These are phyloP conservation scores for Xylariomycetidae sp. DNA, from an alignment of 2,329 filamentous ascomycete species.

Conservation along the genomic window DNA sequence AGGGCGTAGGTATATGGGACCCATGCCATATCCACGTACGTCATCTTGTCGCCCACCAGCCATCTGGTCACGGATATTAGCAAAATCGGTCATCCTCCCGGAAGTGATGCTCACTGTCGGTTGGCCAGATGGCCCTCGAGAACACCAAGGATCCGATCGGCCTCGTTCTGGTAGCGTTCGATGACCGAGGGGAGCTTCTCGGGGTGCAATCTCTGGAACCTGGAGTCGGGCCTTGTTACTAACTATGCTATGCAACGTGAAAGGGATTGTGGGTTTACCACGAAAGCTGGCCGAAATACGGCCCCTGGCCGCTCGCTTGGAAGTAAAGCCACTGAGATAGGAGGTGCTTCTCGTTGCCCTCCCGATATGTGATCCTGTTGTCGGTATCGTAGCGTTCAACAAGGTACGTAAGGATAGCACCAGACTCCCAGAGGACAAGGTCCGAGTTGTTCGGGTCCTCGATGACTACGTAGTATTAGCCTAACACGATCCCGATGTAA, in stretches of 20 bases:
- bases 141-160: conserved; percentile 40
- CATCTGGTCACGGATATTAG: conserved; percentile 4
- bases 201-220: conserved; percentile 31
- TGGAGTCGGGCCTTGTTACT: conserved; percentile 16
- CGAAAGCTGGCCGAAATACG: conserved; percentile 33
- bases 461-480: neutral
- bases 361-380: neutral
- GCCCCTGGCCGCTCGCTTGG: conserved; percentile 39
- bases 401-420: conserved; percentile 1
- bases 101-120: neutral
- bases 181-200: conserved; percentile 41
- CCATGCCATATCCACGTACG: conserved; percentile 14
- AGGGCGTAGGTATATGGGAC: conserved; percentile 19
- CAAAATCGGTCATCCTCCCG: neutral
- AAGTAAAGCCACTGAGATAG: neutral
- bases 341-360: neutral
- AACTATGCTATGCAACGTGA: too few species aligned
- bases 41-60: conserved; percentile 13
- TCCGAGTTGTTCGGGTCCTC: conserved; percentile 1
- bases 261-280: too few species aligned
- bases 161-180: conserved; percentile 41
- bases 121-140: conserved; percentile 30
- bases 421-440: conserved; percentile 2
- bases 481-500: neutral
- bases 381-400: conserved; percentile 1